Evolutionary conservation across 345 rosid species (phyloP).

Genomic region (Angophora floribunda): DNA sequence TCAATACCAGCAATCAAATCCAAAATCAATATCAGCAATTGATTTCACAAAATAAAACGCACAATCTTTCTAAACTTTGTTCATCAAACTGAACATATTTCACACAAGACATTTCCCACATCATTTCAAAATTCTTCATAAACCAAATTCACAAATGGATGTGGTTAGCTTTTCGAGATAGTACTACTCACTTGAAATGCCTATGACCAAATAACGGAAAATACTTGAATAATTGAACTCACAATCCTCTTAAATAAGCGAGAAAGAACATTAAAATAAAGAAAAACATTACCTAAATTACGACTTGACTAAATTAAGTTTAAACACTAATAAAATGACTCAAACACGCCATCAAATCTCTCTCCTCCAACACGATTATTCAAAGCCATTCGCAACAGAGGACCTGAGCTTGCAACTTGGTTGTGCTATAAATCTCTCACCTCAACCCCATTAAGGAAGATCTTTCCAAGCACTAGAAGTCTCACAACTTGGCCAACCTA

Average conservation of each 20-base stretch:
- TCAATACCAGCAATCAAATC: fast-evolving
- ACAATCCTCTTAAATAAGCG: background rate
- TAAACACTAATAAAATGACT: fast-evolving
- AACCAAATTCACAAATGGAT: no score
- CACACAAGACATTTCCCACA: background rate
- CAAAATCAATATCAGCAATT: fast-evolving
- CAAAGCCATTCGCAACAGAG: fast-evolving
- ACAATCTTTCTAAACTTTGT: background rate
- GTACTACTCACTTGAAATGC: fast-evolving
- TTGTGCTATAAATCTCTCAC: fast-evolving
- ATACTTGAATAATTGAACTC: fast-evolving
- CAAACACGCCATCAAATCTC: fast-evolving
- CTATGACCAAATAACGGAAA: fast-evolving
- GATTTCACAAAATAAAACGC: background rate
- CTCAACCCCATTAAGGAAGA: no score
- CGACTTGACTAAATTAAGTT: background rate
- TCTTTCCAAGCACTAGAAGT: no score
- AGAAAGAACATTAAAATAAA: fast-evolving
- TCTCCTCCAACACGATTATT: fast-evolving
- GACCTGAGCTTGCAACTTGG: fast-evolving
- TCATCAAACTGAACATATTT: no score
- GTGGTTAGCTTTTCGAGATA: no score
- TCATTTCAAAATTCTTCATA: background rate
- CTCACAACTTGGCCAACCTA: no score
- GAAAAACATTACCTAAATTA: fast-evolving